Percentiles rank a stretch among this genome's conserved stretches.
Conservation (phyloP, 192 early-diverging fungal genomes). For the Kickxella alabastrina region DNA sequence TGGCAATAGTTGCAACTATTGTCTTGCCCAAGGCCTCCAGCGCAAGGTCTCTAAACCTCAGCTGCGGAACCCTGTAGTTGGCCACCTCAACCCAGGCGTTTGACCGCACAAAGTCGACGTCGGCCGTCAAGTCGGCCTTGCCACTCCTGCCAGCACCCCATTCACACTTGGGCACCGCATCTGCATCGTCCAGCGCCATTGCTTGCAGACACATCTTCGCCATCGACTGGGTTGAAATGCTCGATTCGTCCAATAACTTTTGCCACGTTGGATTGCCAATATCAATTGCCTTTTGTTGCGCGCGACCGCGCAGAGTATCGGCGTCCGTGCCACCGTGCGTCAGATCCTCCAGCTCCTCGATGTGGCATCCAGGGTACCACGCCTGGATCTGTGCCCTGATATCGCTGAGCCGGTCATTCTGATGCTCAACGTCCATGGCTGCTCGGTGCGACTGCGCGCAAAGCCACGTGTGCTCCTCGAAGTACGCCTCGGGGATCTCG, state of each 20-base stretch:
- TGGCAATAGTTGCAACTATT: slow-evolving; percentile 12
- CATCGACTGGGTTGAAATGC: slow-evolving; percentile 15
- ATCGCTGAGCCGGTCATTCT: slow-evolving; percentile 37
- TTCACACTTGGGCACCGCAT: slow-evolving; percentile 27
- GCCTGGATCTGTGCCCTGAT: slow-evolving; percentile 31
- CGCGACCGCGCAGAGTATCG: slow-evolving; percentile 7
- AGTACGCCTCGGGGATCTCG: slow-evolving; percentile 28
- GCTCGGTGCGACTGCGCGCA: slow-evolving; percentile 44
- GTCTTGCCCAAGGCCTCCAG: slow-evolving; percentile 10
- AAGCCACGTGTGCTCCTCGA: slow-evolving; percentile 46
- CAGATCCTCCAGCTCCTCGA: slow-evolving; percentile 22
- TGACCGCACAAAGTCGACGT: slow-evolving; percentile 28
- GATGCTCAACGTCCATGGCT: slow-evolving; percentile 40
- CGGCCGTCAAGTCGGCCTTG: background rate
- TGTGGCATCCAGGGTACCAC: slow-evolving; percentile 35
- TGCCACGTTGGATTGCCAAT: slow-evolving; percentile 27
- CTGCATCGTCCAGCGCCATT: slow-evolving; percentile 13
- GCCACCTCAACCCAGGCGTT: slow-evolving; percentile 20
- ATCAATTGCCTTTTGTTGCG: slow-evolving; percentile 8
- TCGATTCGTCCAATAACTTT: slow-evolving; percentile 11
- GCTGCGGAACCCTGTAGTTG: slow-evolving; percentile 6
- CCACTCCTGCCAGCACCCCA: background rate
- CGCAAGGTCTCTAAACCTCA: slow-evolving; percentile 8
- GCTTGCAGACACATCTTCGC: slow-evolving; percentile 8
- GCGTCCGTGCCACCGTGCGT: slow-evolving; percentile 22